These are phyloP conservation scores for Cylindrotheca closterium DNA, from an alignment of 108 stramenopile species.

Conservation along the genomic window DNA sequence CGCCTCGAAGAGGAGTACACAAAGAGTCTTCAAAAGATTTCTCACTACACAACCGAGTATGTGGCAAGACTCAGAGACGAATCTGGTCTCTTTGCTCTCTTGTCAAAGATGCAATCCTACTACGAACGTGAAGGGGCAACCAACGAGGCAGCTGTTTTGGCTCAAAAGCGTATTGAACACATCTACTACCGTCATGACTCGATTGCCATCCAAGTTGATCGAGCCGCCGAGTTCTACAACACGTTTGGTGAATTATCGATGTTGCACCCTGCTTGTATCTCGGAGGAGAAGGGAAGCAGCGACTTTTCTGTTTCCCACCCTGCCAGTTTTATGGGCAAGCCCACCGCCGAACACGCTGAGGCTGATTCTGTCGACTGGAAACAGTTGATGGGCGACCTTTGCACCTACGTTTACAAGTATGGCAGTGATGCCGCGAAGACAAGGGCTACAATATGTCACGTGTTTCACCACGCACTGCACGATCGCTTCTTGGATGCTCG, in stretches of 20 bases:
- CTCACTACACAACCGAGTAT: constrained; percentile 93
- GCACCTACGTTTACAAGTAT: constrained; percentile 88
- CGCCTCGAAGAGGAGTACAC: constrained; percentile 96
- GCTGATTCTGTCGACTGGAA: constrained; percentile 33
- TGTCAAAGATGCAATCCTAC: constrained; percentile 77
- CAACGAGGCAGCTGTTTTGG: constrained; percentile 73
- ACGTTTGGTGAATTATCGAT: constrained; percentile 60
- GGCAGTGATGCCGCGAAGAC: constrained; percentile 87
- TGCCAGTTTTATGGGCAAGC: constrained; percentile 67
- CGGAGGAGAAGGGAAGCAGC: constrained; percentile 28
- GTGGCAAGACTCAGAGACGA: constrained; percentile 91
- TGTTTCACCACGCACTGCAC: constrained; percentile 96
- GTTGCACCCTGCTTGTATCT: constrained; percentile 84
- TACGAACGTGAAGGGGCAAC: constrained; percentile 72
- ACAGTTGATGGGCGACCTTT: constrained; percentile 64
- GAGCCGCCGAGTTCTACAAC: constrained; percentile 67
- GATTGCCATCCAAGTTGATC: constrained; percentile 85
- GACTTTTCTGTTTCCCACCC: constrained; percentile 54
- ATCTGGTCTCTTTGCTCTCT: constrained; percentile 75
- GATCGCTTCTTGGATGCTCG: constrained; percentile 95
- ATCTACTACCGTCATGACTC: constrained; percentile 97
- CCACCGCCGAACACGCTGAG: constrained; percentile 37
- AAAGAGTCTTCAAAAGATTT: constrained; percentile 92
- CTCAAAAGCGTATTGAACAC: constrained; percentile 86
- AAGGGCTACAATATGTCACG: constrained; percentile 95